Percentiles rank a stretch among this genome's conserved stretches.
These are phyloP conservation scores for Zasmidium citrigriseum DNA, from an alignment of 2,329 filamentous ascomycete genomes.

Conservation along the genomic window DNA sequence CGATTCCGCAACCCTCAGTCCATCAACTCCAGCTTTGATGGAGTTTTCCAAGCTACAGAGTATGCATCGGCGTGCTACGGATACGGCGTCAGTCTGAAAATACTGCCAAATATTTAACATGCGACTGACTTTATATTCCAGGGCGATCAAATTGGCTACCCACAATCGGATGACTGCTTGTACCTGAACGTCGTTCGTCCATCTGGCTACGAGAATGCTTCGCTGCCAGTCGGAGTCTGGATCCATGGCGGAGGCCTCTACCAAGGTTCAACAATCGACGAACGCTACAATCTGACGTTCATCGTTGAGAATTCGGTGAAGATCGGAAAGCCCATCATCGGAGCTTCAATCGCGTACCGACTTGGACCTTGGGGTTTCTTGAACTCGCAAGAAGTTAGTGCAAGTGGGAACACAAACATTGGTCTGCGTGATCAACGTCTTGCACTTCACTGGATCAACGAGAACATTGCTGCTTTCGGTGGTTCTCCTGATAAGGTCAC, in stretches of 20 bases:
- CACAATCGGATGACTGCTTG: constrained; percentile 59
- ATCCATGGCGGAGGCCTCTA: constrained; percentile 47
- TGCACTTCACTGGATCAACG: constrained; percentile 48
- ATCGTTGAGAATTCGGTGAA: constrained; percentile 52
- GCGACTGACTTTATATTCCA: constrained; percentile 2
- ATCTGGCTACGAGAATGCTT: constrained; percentile 43
- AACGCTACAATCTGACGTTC: constrained; percentile 64
- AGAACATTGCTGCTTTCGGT: constrained; percentile 62
- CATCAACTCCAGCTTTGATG: constrained; percentile 41
- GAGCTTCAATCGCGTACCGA: constrained; percentile 63
- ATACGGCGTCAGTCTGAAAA: constrained; percentile 32
- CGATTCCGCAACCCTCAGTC: constrained; percentile 37
- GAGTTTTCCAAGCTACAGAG: constrained; percentile 39
- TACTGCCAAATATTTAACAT: background rate
- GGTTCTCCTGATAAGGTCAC: constrained; percentile 64
- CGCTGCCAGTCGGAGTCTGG: constrained; percentile 61
- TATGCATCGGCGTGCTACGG: constrained; percentile 47
- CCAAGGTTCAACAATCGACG: constrained; percentile 50
- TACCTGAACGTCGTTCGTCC: constrained; percentile 64
- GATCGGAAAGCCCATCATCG: constrained; percentile 55
- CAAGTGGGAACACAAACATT: constrained; percentile 55
- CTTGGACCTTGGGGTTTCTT: constrained; percentile 71
- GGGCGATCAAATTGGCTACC: constrained; percentile 35
- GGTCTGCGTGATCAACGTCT: constrained; percentile 48
- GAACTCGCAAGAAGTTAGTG: constrained; percentile 54